Evolutionary conservation across 768 basidiomycete genomes (phyloP).

Genomic region (Phallus indusiatus): DNA sequence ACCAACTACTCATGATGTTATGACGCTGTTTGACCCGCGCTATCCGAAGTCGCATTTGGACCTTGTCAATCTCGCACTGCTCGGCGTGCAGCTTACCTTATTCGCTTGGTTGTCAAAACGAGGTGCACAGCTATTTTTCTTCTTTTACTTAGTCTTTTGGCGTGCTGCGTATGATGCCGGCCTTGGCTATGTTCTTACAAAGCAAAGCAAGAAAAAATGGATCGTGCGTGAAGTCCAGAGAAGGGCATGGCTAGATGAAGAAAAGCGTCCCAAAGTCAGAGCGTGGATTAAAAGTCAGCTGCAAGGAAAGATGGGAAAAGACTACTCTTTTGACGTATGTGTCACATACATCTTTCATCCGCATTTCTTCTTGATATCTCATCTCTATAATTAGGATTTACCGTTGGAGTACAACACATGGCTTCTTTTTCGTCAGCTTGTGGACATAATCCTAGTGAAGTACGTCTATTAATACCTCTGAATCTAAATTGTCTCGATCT

Average conservation of each 20-base stretch:
- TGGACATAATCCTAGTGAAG: slow-evolving; percentile 95
- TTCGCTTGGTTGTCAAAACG: slow-evolving; percentile 56
- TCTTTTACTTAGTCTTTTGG: slow-evolving; percentile 91
- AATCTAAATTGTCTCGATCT: neutral
- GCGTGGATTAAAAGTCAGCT: slow-evolving; percentile 84
- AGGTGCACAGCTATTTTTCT: slow-evolving; percentile 58
- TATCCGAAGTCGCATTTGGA: slow-evolving; percentile 87
- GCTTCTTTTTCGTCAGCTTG: slow-evolving; percentile 92
- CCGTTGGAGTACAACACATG: slow-evolving; percentile 94
- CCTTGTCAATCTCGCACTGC: slow-evolving; percentile 68
- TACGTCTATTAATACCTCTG: slow-evolving; percentile 28
- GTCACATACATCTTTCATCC: neutral
- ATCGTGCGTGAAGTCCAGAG: slow-evolving; percentile 74
- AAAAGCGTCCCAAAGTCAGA: slow-evolving; percentile 50
- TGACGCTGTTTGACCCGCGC: slow-evolving; percentile 77
- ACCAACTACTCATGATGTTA: slow-evolving; percentile 84
- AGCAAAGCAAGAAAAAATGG: slow-evolving; percentile 94
- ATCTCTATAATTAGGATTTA: slow-evolving; percentile 46
- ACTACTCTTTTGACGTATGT: slow-evolving; percentile 86
- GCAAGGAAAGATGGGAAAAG: slow-evolving; percentile 86
- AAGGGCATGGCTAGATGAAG: slow-evolving; percentile 82
- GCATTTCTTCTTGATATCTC: neutral
- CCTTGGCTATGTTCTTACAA: slow-evolving; percentile 86
- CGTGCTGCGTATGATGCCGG: slow-evolving; percentile 85
- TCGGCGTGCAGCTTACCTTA: slow-evolving; percentile 68